phyloP scores from a whole-genome alignment of 176 grass and related monocot species.

The Poa annua region DNA sequence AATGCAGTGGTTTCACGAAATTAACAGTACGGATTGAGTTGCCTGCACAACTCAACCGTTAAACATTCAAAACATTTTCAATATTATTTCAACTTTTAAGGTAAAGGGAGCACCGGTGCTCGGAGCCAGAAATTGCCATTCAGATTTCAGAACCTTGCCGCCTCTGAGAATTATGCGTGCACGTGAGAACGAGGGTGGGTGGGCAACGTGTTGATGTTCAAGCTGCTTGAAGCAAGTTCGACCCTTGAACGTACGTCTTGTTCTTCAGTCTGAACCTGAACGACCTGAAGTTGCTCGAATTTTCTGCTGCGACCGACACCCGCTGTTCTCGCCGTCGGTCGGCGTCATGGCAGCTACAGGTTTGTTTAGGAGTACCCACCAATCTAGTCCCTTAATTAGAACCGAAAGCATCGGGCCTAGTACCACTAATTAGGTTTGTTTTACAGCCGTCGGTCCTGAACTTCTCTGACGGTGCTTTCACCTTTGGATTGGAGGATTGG shows the following conservation, averaged over 20 bases:
- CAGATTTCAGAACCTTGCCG: too few species aligned
- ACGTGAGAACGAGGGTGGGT: not conserved
- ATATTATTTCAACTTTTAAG: too few species aligned
- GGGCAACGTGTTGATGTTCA: not conserved
- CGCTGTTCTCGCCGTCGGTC: not conserved
- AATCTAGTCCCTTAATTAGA: conserved; percentile 39
- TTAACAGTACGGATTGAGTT: not conserved
- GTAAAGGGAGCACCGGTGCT: too few species aligned
- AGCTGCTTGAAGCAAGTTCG: conserved; percentile 21
- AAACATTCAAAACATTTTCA: not conserved
- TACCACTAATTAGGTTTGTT: not conserved
- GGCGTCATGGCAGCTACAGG: not conserved
- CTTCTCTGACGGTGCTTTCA: conserved; percentile 22
- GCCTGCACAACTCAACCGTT: not conserved
- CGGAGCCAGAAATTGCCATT: too few species aligned
- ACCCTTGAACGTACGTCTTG: not conserved
- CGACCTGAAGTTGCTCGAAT: not conserved
- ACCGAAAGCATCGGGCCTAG: conserved; percentile 48
- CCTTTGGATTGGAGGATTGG: too few species aligned
- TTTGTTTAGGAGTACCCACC: conserved; percentile 35
- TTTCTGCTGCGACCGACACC: conserved; percentile 25
- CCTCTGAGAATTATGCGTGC: conserved; percentile 27
- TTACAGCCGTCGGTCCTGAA: not conserved
- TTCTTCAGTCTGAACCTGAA: not conserved
- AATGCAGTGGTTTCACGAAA: not conserved